Evolutionary conservation across 75 land plant species (phyloP), one percentile per base, ranked within the genome.

Genomic region (Azolla pinnata): DNA sequence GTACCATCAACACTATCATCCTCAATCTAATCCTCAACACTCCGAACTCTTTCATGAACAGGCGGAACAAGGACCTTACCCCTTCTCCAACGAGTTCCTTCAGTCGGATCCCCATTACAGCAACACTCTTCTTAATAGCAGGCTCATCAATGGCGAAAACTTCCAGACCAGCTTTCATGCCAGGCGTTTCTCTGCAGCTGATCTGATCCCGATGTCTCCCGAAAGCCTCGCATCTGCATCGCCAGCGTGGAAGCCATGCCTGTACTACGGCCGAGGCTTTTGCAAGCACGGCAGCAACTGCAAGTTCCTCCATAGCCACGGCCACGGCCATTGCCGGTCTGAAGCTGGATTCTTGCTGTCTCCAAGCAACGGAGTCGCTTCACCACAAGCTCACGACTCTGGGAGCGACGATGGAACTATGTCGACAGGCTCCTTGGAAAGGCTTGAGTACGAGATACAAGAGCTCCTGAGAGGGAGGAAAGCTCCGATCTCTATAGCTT

Each of bases 211-310:
- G 5, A 61, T 71, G 19, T 68, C 69, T 21, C 86, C 83, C 16
- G 47, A 67, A 0, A 62, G 66, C 59, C 29, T 71, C 29, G 59
- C 51, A n/a, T 17, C 74, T 1, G 75, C 63, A 5, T 69, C 58
- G 9, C 29, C 62, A 10, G 71, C 29, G 47, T 93, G 90, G 90
- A 86, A 80, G 70, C 97, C 85, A 0, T 95, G 99, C 60, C 40
- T 90, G 32, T 95, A 86, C 64, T 95, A 51, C 45, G 83, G 90
- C n/a, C 69, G 91, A 29, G 99, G 96, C 0, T 95, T 56, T 63
- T 95, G 99, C 64, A 89, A 90, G 63, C 88, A 95, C 48, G 99
- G 96, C 2, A 72, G 62, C 38, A 79, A 65, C 34, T 95, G 99
- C 68, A 62, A 81, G 54, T 89, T 89, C 58, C 57, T 83, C 1